Evolutionary conservation across 441 rosid species (phyloP).

Genomic region (Erodium texanum): DNA sequence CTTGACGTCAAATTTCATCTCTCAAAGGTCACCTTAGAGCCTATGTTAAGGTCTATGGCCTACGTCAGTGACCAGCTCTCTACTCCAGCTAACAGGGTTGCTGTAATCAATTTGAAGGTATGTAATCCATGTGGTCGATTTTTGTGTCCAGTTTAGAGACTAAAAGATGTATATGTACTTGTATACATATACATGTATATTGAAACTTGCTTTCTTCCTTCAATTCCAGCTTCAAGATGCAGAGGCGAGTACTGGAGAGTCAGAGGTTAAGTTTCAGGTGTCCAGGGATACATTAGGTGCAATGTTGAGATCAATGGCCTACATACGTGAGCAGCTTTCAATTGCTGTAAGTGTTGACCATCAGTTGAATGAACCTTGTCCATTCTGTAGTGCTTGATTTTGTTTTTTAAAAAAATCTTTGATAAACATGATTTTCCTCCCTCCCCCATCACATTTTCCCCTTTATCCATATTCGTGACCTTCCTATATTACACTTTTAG

Average conservation of each 20-base stretch:
- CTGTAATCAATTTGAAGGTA: conserved; percentile 2
- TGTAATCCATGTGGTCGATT: neutral
- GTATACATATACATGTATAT: too few species aligned
- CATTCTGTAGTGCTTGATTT: too few species aligned
- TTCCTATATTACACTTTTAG: neutral
- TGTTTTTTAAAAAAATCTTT: too few species aligned
- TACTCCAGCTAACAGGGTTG: conserved; percentile 5
- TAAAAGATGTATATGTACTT: neutral
- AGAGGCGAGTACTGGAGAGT: neutral
- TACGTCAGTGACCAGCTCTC: conserved; percentile 2
- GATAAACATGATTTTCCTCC: neutral
- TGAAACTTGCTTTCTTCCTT: neutral
- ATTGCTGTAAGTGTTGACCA: neutral
- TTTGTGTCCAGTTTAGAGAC: neutral
- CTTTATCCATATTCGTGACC: neutral
- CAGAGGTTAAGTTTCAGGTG: conserved; percentile 5
- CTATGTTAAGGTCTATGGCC: conserved; percentile 3
- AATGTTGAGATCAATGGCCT: conserved; percentile 5
- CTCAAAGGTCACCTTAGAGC: neutral
- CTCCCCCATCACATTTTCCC: neutral
- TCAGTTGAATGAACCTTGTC: neutral
- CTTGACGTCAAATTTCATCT: neutral
- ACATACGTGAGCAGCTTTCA: conserved; percentile 5
- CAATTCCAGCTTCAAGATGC: conserved; percentile 2
- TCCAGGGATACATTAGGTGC: conserved; percentile 1